Conservation (phyloP, 2,329 filamentous ascomycete species). For the Orbilia ellipsospora region DNA sequence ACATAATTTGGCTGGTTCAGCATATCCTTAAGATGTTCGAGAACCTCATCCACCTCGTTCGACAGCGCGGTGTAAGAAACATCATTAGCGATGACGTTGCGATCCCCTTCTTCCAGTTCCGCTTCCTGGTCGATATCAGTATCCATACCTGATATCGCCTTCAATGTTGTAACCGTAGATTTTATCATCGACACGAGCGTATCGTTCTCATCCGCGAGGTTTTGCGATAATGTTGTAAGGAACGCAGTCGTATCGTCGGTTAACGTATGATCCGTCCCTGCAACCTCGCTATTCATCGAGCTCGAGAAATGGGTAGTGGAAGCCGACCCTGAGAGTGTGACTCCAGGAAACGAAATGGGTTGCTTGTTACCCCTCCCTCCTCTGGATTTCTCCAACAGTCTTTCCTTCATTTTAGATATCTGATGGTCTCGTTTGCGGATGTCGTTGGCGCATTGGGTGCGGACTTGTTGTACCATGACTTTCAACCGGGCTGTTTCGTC, state of each 20-base stretch:
- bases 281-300: conserved; percentile 59
- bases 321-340: conserved; percentile 62
- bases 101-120: conserved; percentile 60
- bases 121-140: conserved; percentile 60
- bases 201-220: conserved; percentile 92
- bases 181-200: conserved; percentile 77
- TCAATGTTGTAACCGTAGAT: conserved; percentile 76
- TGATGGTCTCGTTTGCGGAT: conserved; percentile 89
- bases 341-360: conserved; percentile 64
- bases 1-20: conserved; percentile 97
- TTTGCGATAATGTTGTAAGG: conserved; percentile 82
- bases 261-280: conserved; percentile 73
- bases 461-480: conserved; percentile 80
- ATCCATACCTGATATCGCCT: conserved; percentile 73
- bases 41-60: conserved; percentile 77
- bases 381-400: conserved; percentile 77
- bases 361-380: conserved; percentile 67
- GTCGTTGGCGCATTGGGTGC: conserved; percentile 88
- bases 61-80: conserved; percentile 76
- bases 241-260: conserved; percentile 91
- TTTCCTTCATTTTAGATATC: conserved; percentile 87
- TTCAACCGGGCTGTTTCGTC: conserved; percentile 86
- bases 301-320: conserved; percentile 50
- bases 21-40: conserved; percentile 83
- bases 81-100: conserved; percentile 64